Base-by-base conservation (phyloP, 805 yeast species). In the Lipomyces spencermartinsiae region DNA sequence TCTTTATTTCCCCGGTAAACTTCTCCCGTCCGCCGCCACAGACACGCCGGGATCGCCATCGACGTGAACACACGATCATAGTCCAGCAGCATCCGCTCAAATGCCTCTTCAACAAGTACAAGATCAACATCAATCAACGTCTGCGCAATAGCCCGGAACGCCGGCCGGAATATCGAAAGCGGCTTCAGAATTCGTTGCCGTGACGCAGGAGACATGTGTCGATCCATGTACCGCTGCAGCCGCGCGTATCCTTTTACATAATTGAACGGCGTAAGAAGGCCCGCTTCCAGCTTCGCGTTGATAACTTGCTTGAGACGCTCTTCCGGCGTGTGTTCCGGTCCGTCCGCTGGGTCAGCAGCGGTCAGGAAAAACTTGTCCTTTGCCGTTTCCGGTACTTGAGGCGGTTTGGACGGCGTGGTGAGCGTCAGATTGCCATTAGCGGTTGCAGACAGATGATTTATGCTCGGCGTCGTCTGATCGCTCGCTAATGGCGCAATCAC, bases 21-120 rank as follows among this genome's bases (percentile, higher is more conserved):
- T 73, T 94, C 98, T 1, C 98, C 98, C 0, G 98, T 93, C 74
- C 98, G 88, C 76, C 98, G 82, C 98, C 98, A 94, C 35, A 94
- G 82, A 79, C 98, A 94, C 0, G 98, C 97, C 1, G 98, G 98
- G 69, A 94, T 92, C 6, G 98, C 97, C 97, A 94, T 93, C 3
- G 97, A 90, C 0, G 98, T 93, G 80, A 94, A 94, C 2, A 94
- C 97, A 46, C 98, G 83, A 77, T 94, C 98, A 75, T 94, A 93
- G 74, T 94, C 97, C 62, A 94, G 81, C 58, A 94, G 80, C 97
- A 94, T 91, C 70, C 98, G 83, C 80, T 94, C 98, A 76, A 94
- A 94, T 65, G 90, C 89, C 78, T 94, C 98, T 74, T 94, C 98
- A 3, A 94, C 98, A 46, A 93, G 80, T 4, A 93, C 93, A 75